These are phyloP conservation scores for Aspergillus nanangensis DNA, from an alignment of 495 filamentous ascomycete species.

Conservation along the genomic window DNA sequence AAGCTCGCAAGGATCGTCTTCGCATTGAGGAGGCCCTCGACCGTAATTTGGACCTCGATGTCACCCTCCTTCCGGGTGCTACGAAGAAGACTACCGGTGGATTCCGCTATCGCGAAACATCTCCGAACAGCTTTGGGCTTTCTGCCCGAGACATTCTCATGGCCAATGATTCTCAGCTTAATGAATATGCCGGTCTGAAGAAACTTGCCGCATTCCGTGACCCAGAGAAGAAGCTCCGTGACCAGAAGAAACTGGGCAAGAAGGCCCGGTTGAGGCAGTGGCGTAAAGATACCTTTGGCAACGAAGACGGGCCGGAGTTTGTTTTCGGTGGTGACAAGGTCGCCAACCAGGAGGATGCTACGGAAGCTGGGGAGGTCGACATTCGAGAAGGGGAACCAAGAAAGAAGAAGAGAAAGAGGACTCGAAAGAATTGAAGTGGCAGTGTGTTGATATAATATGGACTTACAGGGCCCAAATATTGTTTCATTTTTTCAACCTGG, in stretches of 20 bases:
- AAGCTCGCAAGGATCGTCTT: slow-evolving; percentile 70
- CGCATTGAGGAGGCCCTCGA: slow-evolving; percentile 87
- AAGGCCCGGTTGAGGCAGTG: slow-evolving; percentile 86
- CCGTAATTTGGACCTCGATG: slow-evolving; percentile 67
- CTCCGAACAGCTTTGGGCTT: slow-evolving; percentile 82
- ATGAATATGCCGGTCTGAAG: slow-evolving; percentile 89
- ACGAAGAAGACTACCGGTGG: slow-evolving; percentile 49
- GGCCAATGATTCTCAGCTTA: slow-evolving; percentile 81
- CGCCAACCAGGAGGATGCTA: slow-evolving; percentile 19
- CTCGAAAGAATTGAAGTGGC: slow-evolving; percentile 38
- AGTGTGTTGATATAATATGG: neutral
- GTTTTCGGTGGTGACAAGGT: slow-evolving; percentile 22
- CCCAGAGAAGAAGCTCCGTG: slow-evolving; percentile 77
- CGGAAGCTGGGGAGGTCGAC: slow-evolving; percentile 33
- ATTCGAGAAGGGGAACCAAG: slow-evolving; percentile 40
- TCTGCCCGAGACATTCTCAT: slow-evolving; percentile 87
- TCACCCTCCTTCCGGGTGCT: slow-evolving; percentile 51
- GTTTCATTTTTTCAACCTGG: neutral
- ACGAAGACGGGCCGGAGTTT: slow-evolving; percentile 55
- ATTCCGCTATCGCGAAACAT: slow-evolving; percentile 94
- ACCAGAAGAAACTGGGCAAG: slow-evolving; percentile 84
- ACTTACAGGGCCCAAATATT: too few species aligned
- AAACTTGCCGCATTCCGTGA: slow-evolving; percentile 89
- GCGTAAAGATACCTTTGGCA: slow-evolving; percentile 88
- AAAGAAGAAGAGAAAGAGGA: slow-evolving; percentile 47